Evolutionary conservation across 2,329 filamentous ascomycete genomes (phyloP), one percentile per base, ranked within the genome.

Genomic region (Curvularia lunata): DNA sequence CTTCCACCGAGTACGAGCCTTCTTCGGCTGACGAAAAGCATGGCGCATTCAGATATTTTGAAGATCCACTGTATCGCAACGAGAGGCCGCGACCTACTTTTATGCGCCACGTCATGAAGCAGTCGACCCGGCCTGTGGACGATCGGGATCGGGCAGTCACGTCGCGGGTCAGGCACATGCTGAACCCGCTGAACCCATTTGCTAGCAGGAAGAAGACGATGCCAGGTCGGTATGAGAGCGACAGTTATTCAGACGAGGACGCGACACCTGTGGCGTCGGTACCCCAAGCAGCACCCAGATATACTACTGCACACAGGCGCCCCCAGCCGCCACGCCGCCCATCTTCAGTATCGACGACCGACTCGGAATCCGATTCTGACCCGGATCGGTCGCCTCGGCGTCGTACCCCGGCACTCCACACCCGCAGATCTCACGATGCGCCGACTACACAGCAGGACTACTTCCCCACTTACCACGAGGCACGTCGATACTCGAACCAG

Each of bases 1-100:
- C 52, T 34, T 75, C 75, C 16, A 69, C 69, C 34, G 75, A 78
- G 23, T 77, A 77, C 8, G 77, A 75, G 13, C 63, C 65, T 16
- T 68, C 66, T 5, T 75, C 76, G 2, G 75, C 77, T 3, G 79
- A 82, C 54, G 80, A 81, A 32, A 73, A 77, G 52, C 68, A 68
- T 42, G 78, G 77, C 13, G 80, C 79, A 4, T 81, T 80, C 6
- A 69, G 74, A 16, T 83, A 83, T 69, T 83, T 83, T 68, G 73
- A 77, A 37, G 80, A 83, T 55, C 81, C 81, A 10, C 73, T 83
- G 30, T 82, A 81, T 58, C 75, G 81, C 48, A 80, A 81, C 49
- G 71, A 76, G 4, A 76, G 79, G 48, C 75, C 76, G 6, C 69
- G 80, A 34, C 79, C 81, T 3, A 73, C 73, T 1, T 78, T 81